Base-by-base conservation (phyloP, 805 yeast genomes). In the Spathaspora sp. region DNA sequence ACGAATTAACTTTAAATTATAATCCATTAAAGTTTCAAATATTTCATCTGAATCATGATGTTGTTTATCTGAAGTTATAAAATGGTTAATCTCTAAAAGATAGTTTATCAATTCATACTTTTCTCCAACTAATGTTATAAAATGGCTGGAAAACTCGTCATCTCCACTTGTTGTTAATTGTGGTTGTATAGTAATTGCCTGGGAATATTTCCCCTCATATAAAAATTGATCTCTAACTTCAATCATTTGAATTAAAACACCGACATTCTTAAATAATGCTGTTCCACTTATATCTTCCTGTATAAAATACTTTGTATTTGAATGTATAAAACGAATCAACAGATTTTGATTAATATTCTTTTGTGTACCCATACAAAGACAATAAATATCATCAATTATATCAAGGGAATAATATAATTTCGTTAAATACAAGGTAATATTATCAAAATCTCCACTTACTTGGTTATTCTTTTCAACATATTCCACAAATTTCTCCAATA, bases 341-440 rank as follows among this genome's bases (percentile, higher is more conserved):
- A 29, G 28, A 14, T 43, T 31, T 11, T 69, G 67, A 23, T 48
- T 52, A 1, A 57, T 32, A 19, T 47, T 45, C 40, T 58, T 62
- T 46, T 67, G 73, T 8, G 62, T 56, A 3, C 77, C 77, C 57
- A 63, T 70, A 49, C 66, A 63, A 28, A 73, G 53, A 20, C 68
- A 51, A 47, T 66, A 66, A 44, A 67, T 59, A 42, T 62, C 55
- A 53, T 73, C 78, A 23, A 74, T 62, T 8, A 80, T 64, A 11
- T 73, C 66, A 39, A 83, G 56, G 42, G 78, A 70, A 39, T 78
- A 69, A 58, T 78, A 80, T 23, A 83, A 66, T 55, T 83, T 76
- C 26, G 73, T 65, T 19, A 73, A 57, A 53, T 64, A 69, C 5
- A 69, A 57, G 42, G 61, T 59, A 31, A 63, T 59, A 52, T 61